Base-by-base conservation (phyloP, 805 yeast genomes). In the Saccharomycopsis lassenensis region DNA sequence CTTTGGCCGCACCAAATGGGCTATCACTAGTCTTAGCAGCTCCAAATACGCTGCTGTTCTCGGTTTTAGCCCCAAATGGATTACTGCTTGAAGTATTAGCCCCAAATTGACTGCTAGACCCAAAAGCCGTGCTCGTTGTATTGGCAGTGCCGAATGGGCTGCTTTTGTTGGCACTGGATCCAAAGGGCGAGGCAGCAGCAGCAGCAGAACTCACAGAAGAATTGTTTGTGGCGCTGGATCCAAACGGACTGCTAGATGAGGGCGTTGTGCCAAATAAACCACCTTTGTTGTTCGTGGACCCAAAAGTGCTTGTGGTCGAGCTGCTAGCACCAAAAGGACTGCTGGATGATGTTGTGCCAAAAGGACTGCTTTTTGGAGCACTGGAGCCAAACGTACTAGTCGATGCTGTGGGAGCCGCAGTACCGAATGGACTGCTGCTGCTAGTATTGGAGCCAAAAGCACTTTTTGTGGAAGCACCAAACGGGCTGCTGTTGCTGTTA, bases 381-480 rank as follows among this genome's bases (percentile, higher is more conserved):
- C 28, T 19, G 15, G 21, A 31, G 5, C 30, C 31, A 12, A 5
- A 14, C 10, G 34, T 20, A 21, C 34, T 26, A 12, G 12, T n/a
- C n/a, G n/a, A 31, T n/a, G 17, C 28, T n/a, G 31, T n/a, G 21
- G 32, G 5, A 21, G 12, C 28, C 14, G 15, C 32, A 15, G 7
- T 23, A 31, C 11, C 12, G 12, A 5, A 14, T 11, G 31, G 5
- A 8, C 29, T 15, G 7, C 7, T 29, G 7, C 7, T 7, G 14
- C 33, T 15, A 11, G 7, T 21, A 15, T 30, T 30, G 16, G 21
- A 31, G 14, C 34, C 34, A n/a, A 18, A 7, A 16, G 12, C 6
- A n/a, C 31, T 31, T 25, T 25, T 25, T 14, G 24, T 16, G 17
- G 36, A 12, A 18, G 14, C 26, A 25, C 36, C 36, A 25, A 33